Base-by-base conservation (phyloP, 352 stramenopile species). In the Globisporangium ultimum region DNA sequence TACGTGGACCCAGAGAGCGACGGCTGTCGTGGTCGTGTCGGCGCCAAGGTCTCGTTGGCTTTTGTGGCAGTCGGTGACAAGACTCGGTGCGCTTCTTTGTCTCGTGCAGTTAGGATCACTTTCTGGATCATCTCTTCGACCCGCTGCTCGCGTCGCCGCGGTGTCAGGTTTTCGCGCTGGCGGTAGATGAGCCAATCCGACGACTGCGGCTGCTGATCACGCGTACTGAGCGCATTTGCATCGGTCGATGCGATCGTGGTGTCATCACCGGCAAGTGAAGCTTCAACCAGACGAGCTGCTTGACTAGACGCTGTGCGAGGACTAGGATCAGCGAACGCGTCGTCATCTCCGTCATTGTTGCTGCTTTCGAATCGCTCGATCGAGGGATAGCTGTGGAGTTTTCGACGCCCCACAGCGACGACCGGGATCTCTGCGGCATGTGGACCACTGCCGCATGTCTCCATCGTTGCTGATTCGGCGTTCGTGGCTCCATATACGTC, bases 121-220 rank as follows among this genome's bases (percentile, higher is more conserved):
- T 67, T 60, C 12, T 69, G 32, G 10, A 89, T 59, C 55, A 84
- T 63, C 36, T 79, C 70, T n/a, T 87, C 68, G 14, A 78, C 61
- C 22, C 80, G 70, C 8, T 68, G 47, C 41, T 81, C 66, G 38
- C 74, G 70, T n/a, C 80, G 67, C 28, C 70, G 66, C 13, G 69
- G 64, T 9, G 64, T 79, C 41, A 63, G 59, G 24, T 81, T 82
- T 12, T 58, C 28, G 14, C 73, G 80, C 48, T 78, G 66, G 17
- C 77, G 75, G 49, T 87, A 76, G 52, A 89, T 79, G 21, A 89
- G 61, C 80, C 80, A 89, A 40, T 89, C 73, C 14, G 70, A 69
- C 13, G 79, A 79, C 1, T 18, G 42, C 17, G 18, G 42, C 14
- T 18, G 20, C 11, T 15, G 7, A 3, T 17, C 22, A 46, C 7